Conservation (phyloP, 2,329 filamentous ascomycete species). For the Cladophialophora yegresii region DNA sequence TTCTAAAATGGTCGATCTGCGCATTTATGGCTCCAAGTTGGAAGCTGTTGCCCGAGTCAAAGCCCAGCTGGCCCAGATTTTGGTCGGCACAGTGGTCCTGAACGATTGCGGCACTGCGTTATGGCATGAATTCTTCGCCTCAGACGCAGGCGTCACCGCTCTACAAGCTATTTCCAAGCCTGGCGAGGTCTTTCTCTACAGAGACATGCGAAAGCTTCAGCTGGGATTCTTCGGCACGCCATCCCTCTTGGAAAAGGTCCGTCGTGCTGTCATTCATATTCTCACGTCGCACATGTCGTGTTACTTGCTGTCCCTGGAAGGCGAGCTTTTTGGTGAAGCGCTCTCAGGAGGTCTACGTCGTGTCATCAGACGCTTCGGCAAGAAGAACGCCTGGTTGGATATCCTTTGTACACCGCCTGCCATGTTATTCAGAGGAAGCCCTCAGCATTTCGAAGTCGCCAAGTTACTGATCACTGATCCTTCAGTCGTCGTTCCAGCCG, state of each 20-base stretch:
- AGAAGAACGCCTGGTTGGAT: slow-evolving; percentile 9
- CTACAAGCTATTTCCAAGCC: slow-evolving; percentile 2
- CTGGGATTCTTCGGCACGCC: slow-evolving; percentile 10
- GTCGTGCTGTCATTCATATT: slow-evolving; percentile 7
- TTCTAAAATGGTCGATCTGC: slow-evolving; percentile 6
- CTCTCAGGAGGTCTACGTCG: slow-evolving; percentile 13
- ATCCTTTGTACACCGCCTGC: background rate
- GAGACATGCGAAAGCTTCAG: slow-evolving; percentile 15
- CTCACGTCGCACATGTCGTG: background rate
- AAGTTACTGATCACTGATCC: background rate
- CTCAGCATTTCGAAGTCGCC: background rate
- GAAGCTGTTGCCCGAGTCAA: slow-evolving; percentile 15
- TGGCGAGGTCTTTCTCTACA: slow-evolving; percentile 16
- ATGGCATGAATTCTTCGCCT: slow-evolving; percentile 23
- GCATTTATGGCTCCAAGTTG: slow-evolving; percentile 8
- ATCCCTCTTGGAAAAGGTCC: slow-evolving; percentile 5
- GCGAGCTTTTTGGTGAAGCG: slow-evolving; percentile 3
- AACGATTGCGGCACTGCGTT: slow-evolving; percentile 10
- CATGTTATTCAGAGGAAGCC: slow-evolving; percentile 3
- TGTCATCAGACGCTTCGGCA: slow-evolving; percentile 12
- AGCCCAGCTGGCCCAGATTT: slow-evolving; percentile 5
- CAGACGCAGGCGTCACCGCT: slow-evolving; percentile 10
- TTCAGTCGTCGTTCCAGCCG: background rate
- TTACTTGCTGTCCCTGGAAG: slow-evolving; percentile 13
- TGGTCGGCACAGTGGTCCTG: slow-evolving; percentile 16